Percentiles rank a stretch among this genome's conserved stretches.
phyloP scores from a whole-genome alignment of 1,284 basidiomycete genomes.

The Microbotryum intermedium region DNA sequence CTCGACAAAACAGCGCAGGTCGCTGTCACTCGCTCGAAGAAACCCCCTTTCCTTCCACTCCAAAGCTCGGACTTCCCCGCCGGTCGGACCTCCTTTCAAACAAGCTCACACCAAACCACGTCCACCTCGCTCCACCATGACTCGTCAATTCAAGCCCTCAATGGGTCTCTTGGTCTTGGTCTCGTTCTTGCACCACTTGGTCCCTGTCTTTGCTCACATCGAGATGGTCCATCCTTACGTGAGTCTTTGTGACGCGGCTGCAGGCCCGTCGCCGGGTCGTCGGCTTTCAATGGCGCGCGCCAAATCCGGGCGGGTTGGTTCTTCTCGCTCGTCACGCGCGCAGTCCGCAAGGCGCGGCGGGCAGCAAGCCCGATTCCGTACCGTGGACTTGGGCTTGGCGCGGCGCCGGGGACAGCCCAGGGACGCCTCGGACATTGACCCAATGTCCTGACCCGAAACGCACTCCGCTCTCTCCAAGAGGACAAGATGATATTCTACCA shows the following conservation, averaged over 20 bases:
- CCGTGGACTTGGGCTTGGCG: too few species aligned
- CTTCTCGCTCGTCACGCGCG: too few species aligned
- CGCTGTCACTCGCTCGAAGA: not conserved
- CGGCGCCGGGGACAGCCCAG: too few species aligned
- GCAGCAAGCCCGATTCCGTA: too few species aligned
- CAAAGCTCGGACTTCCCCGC: not conserved
- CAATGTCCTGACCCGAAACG: too few species aligned
- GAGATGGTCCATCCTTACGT: constrained; percentile 17
- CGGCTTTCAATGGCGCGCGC: too few species aligned
- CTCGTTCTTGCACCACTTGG: not conserved
- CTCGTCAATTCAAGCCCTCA: not conserved
- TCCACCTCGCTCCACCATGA: too few species aligned
- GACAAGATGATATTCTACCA: not conserved
- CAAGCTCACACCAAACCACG: not conserved
- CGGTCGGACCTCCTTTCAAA: not conserved
- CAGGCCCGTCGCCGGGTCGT: too few species aligned
- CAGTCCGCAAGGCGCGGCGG: too few species aligned
- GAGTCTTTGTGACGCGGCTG: not conserved
- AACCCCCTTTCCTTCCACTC: not conserved
- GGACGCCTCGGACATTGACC: too few species aligned
- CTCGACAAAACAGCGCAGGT: not conserved
- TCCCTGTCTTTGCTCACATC: constrained; percentile 6
- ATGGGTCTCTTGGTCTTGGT: not conserved
- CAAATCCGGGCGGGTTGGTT: too few species aligned
- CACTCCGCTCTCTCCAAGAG: not conserved